Base-by-base conservation (phyloP, 2,329 filamentous ascomycete genomes). In the Phaeophleospora eucalypticola region DNA sequence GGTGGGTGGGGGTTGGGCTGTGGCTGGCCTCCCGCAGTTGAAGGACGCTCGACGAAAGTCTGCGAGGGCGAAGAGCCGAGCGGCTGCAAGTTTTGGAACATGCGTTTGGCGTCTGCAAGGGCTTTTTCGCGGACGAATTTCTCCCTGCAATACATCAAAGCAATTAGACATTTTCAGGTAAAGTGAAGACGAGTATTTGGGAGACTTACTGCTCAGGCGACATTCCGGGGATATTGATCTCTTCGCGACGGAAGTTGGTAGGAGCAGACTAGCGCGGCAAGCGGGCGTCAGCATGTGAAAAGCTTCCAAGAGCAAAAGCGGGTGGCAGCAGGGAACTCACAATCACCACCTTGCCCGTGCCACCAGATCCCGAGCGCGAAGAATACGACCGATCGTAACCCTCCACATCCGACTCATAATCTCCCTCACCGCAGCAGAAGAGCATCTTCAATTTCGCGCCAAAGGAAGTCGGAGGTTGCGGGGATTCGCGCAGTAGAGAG, bases 221-320 rank as follows among this genome's bases (percentile, higher is more conserved):
- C n/a, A 66, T 51, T 21, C 62, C 62, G 12, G 57, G 54, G 24
- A 65, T 53, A 35, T 50, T 52, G 24, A 65, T 53, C 40, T 66
- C 64, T 50, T 65, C 56, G 45, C 63, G 57, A 39, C 62, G 58
- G 47, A 65, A 65, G 45, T 65, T 49, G 36, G 59, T 65, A 10
- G 64, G 64, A 18, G 36, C 36, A 12, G 36, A 37, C 36, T n/a
- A n/a, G n/a, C n/a, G n/a, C n/a, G n/a, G n/a, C n/a, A n/a, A n/a
- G n/a, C n/a, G n/a, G n/a, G n/a, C n/a, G n/a, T n/a, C n/a, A n/a
- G n/a, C n/a, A n/a, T 37, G 34, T 16, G 34, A 29, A 7, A 12
- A 12, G 12, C 7, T 36, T 18, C 16, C 34, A 36, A 6, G 6
- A 15, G 16, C 34, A 36, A 16, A 8, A 36, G n/a, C 34, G 6